Evolutionary conservation across 495 filamentous ascomycete species (phyloP).

Genomic region (Glonium stellatum): DNA sequence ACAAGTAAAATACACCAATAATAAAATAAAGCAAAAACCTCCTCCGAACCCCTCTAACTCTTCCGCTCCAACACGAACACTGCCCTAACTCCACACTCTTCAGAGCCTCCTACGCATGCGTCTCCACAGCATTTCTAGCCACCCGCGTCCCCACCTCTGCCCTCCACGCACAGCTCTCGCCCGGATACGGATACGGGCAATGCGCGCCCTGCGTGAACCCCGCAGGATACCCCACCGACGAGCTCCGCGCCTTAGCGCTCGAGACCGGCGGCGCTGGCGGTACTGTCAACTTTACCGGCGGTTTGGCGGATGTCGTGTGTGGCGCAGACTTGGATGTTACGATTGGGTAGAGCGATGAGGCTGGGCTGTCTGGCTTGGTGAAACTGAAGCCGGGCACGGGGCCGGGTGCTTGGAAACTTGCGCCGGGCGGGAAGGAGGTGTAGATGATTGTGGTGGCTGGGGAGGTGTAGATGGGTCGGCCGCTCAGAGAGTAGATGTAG

Average conservation of each 20-base stretch:
- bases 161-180: background rate
- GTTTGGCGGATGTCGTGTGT: background rate
- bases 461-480: background rate
- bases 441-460: background rate
- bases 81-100: background rate
- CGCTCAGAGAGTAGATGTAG: background rate
- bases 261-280: background rate
- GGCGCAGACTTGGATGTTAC: background rate
- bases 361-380: background rate
- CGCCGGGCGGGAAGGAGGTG: background rate
- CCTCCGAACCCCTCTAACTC: background rate
- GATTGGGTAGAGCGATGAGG: background rate
- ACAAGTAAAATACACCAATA: no score
- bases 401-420: background rate
- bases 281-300: background rate
- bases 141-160: background rate
- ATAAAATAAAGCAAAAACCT: background rate
- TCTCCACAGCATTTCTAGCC: background rate
- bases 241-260: background rate
- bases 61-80: background rate
- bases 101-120: background rate
- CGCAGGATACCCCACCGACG: background rate
- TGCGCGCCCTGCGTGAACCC: background rate
- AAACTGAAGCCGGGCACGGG: background rate
- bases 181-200: conserved; percentile 1